Evolutionary conservation across 2,329 filamentous ascomycete species (phyloP), one percentile per base, ranked within the genome.

Genomic region (Claviceps maximensis): DNA sequence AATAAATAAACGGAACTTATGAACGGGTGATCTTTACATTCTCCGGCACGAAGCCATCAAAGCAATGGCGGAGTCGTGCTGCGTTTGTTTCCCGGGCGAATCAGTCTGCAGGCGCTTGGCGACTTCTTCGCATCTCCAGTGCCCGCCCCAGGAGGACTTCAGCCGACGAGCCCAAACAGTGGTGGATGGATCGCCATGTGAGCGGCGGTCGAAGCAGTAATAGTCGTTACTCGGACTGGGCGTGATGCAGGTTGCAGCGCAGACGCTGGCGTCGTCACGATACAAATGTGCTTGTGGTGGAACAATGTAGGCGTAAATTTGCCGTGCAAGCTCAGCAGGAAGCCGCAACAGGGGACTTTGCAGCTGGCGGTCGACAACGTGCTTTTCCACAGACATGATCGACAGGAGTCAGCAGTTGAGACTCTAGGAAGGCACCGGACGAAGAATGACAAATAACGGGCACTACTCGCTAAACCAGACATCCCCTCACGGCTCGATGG

Each of bases 61-160:
- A 2, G 54, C 49, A 15, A 42, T 23, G 6, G 46, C 36, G 4
- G 54, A 27, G 12, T 54, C 49, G 29, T 47, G 46, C 17, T 36
- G 23, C 8, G 40, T 19, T 8, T n/a, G 44, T 31, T 21, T n/a
- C 29, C 42, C 23, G 6, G 48, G n/a, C 29, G 12, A 13, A 17
- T 52, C 33, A 9, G 15, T 12, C 41, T 41, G 29, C 33, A 52
- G 41, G 31, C 47, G 33, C 47, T 53, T 45, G 33, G 53, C 50
- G 25, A 53, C 51, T 44, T 55, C 54, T 38, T 55, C 54, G 41
- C 54, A 55, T 51, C 54, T 45, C 54, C 54, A 55, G 40, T 55
- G 54, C 5, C 12, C 27, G 21, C 52, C 51, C 54, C 54, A 55
- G 8, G 54, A 15, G 1, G 54, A 55, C n/a, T 10, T 6, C 13